Percentiles rank a stretch among this genome's conserved stretches.
Conservation (phyloP, 176 grass and related monocot genomes). For the Oryza rufipogon region DNA sequence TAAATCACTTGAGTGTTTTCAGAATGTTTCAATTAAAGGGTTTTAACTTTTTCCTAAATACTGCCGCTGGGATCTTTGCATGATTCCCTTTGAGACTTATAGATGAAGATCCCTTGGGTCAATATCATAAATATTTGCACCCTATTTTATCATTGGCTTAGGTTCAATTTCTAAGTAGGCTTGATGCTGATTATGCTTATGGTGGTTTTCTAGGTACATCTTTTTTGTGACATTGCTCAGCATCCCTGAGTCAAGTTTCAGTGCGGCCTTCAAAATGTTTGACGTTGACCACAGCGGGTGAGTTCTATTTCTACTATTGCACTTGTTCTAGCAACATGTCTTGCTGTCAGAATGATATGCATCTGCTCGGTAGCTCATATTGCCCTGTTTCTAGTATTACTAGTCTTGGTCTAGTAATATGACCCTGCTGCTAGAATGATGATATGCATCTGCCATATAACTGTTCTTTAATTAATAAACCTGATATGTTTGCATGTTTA, state of each 20-base stretch:
- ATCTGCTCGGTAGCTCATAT: neutral
- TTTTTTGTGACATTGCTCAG: constrained; percentile 95
- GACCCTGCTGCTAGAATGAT: constrained; percentile 29
- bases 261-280: constrained; percentile 95
- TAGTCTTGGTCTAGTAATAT: constrained; percentile 29
- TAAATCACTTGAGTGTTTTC: neutral
- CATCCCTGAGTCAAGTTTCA: constrained; percentile 85
- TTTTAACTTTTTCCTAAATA: neutral
- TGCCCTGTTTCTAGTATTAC: neutral
- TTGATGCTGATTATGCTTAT: neutral
- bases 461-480: constrained; percentile 31
- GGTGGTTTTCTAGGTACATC: constrained; percentile 71
- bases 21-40: neutral
- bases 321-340: constrained; percentile 27
- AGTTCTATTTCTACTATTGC: constrained; percentile 41
- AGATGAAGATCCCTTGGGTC: neutral
- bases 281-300: constrained; percentile 85
- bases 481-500: constrained; percentile 12
- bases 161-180: constrained; percentile 27
- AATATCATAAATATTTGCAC: neutral
- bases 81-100: neutral
- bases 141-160: neutral
- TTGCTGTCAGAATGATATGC: constrained; percentile 31
- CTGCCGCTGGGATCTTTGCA: neutral
- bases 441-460: constrained; percentile 5